Base-by-base conservation (phyloP, 495 filamentous ascomycete genomes). In the Astrothelium macrocarpum region DNA sequence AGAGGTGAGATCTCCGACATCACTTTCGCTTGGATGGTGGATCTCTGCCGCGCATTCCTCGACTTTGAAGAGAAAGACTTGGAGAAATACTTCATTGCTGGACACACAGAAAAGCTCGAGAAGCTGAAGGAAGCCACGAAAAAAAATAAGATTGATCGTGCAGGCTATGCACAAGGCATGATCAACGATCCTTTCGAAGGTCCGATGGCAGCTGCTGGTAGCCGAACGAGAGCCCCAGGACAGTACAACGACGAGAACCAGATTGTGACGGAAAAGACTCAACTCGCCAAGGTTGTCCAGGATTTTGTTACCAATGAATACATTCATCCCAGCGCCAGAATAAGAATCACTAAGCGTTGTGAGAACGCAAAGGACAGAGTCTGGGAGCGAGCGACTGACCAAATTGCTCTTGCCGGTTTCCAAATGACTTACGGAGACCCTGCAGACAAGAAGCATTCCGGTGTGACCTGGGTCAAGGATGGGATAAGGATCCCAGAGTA, bases 11-110 rank as follows among this genome's bases (percentile, higher is more conserved):
- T 65, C 14, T n/a, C 63, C 14, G 42, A 65, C 42, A 39, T 65
- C 32, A 45, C 60, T 12, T 42, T 65, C n/a, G 63, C 63, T 29
- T 65, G 63, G 63, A 65, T 64, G 62, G 34, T 64, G 34, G 34
- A 39, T 39, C 34, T 39, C 34, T 39, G 34, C 34, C 34, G 34
- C 34, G 5, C 34, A 39, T 39, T 39, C 34, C 34, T 39, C 34
- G 34, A 39, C 34, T 39, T 39, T 39, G 34, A 39, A 39, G 34
- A 39, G 34, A 39, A 39, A 5, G 34, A 39, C 34, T 39, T 39
- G 34, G 14, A 14, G 14, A 14, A 39, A 39, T 14, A 39, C 34
- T 39, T 39, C 34, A 39, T 39, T 39, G 34, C 34, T 14, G 34
- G 34, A 39, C 34, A 39, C 34, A 39, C 34, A 39, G 34, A 39